A percentile compares a stretch with the other conserved stretches of the same genome.
Evolutionary conservation across 2,329 filamentous ascomycete species (phyloP).

Genomic region (Neopestalotiopsis sp.): DNA sequence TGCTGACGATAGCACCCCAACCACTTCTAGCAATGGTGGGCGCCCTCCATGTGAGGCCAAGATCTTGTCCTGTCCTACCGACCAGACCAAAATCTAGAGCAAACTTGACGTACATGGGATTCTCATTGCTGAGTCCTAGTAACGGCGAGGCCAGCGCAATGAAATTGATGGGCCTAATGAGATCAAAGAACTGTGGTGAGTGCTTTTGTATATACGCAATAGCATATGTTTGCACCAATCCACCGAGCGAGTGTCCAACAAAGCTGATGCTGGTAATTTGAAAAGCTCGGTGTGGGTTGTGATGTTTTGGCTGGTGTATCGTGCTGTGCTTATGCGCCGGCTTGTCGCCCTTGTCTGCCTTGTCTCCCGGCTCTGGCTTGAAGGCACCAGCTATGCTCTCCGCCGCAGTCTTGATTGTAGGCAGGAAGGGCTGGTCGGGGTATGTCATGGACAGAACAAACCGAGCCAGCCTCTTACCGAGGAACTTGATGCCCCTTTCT

Average conservation of each 20-base stretch:
- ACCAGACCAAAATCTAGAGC: constrained; percentile 95
- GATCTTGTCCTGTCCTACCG: constrained; percentile 92
- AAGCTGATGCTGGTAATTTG: constrained; percentile 95
- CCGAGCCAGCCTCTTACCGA: constrained; percentile 92
- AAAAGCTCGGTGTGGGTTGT: constrained; percentile 63
- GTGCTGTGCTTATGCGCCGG: constrained; percentile 66
- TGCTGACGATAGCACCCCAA: constrained; percentile 86
- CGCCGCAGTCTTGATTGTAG: constrained; percentile 57
- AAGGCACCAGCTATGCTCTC: constrained; percentile 47
- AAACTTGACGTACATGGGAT: constrained; percentile 96
- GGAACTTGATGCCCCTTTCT: constrained; percentile 94
- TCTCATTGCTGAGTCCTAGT: constrained; percentile 93
- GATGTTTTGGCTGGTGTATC: constrained; percentile 49
- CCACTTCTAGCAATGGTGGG: constrained; percentile 84
- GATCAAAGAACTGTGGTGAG: constrained; percentile 86
- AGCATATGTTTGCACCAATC: constrained; percentile 89
- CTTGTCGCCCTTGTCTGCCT: constrained; percentile 49
- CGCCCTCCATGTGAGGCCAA: constrained; percentile 92
- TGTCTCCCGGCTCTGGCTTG: constrained; percentile 37
- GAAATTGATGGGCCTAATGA: constrained; percentile 89
- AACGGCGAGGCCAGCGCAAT: constrained; percentile 87
- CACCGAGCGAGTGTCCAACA: constrained; percentile 88
- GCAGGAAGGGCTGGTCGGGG: constrained; percentile 88
- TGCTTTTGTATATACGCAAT: constrained; percentile 97
- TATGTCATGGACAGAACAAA: constrained; percentile 90